Percentiles rank a stretch among this genome's conserved stretches.
Evolutionary conservation across 1,284 basidiomycete genomes (phyloP).

Genomic region (Hymenochaete sp.): DNA sequence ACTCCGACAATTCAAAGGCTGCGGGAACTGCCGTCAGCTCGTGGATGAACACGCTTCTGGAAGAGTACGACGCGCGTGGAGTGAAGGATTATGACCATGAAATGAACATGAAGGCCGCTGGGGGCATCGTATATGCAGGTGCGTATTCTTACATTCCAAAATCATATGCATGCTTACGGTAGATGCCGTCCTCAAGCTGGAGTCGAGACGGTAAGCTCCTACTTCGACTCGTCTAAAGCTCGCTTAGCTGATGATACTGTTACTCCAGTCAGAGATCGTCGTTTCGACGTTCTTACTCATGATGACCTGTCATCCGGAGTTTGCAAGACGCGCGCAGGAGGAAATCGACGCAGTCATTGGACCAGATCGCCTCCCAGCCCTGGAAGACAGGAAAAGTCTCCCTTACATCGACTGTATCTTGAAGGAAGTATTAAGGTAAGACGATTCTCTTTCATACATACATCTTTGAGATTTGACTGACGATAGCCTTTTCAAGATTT

Average conservation of each 20-base stretch:
- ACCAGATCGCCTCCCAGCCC: conserved; percentile 21
- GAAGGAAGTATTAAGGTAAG: conserved; percentile 25
- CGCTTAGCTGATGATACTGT: background rate
- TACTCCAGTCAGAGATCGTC: conserved; percentile 15
- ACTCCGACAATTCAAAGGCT: conserved; percentile 1
- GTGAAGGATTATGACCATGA: conserved; percentile 4
- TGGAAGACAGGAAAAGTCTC: conserved; percentile 22
- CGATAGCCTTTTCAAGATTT: background rate
- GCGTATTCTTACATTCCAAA: background rate
- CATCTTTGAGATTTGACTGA: too few relatives aligned
- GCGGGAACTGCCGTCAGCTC: conserved; percentile 5
- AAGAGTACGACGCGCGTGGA: conserved; percentile 5
- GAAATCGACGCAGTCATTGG: conserved; percentile 11
- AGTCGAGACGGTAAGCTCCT: conserved; percentile 8
- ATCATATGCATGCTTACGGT: background rate
- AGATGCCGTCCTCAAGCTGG: conserved; percentile 4
- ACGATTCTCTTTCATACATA: background rate
- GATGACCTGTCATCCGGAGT: conserved; percentile 8
- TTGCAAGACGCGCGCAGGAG: conserved; percentile 9
- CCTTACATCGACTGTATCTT: conserved; percentile 26
- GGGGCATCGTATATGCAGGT: conserved; percentile 11
- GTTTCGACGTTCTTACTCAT: conserved; percentile 17
- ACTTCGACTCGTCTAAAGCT: background rate
- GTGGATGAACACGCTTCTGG: conserved; percentile 7
- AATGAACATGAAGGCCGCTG: conserved; percentile 12